These are phyloP conservation scores for Rhodotorula toruloides DNA, from an alignment of 768 basidiomycete genomes.

Conservation along the genomic window DNA sequence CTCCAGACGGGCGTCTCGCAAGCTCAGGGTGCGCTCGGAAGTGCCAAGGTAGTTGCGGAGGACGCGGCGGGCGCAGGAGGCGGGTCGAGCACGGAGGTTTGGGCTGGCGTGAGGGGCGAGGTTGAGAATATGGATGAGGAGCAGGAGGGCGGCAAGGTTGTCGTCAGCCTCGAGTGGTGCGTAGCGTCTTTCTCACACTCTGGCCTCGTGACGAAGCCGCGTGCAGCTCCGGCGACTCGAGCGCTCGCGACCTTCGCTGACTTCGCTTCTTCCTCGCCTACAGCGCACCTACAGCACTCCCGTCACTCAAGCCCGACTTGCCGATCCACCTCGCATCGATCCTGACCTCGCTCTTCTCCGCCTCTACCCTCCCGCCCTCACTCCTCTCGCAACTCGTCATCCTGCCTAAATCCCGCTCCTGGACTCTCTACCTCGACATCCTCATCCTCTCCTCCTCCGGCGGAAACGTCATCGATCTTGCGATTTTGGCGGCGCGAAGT, in stretches of 20 bases:
- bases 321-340: constrained; percentile 44
- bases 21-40: constrained; percentile 72
- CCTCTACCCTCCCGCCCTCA: constrained; percentile 55
- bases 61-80: constrained; percentile 52
- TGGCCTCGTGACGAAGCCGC: no score
- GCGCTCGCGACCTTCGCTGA: neutral
- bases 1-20: constrained; percentile 68
- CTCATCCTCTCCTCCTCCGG: constrained; percentile 57
- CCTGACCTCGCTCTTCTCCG: constrained; percentile 48
- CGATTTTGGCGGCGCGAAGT: constrained; percentile 72
- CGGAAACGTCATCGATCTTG: constrained; percentile 55
- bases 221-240: no score
- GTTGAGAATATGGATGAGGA: constrained; percentile 56
- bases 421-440: constrained; percentile 71
- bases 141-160: constrained; percentile 59
- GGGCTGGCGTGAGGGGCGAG: constrained; percentile 74
- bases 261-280: neutral
- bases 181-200: neutral
- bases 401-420: constrained; percentile 60
- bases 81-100: constrained; percentile 67
- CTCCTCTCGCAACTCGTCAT: constrained; percentile 56
- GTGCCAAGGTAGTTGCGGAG: constrained; percentile 70
- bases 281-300: constrained; percentile 65
- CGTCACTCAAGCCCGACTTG: constrained; percentile 62
- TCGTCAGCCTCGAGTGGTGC: constrained; percentile 49